phyloP scores from a whole-genome alignment of 768 basidiomycete species.

The Lactarius sanguifluus region DNA sequence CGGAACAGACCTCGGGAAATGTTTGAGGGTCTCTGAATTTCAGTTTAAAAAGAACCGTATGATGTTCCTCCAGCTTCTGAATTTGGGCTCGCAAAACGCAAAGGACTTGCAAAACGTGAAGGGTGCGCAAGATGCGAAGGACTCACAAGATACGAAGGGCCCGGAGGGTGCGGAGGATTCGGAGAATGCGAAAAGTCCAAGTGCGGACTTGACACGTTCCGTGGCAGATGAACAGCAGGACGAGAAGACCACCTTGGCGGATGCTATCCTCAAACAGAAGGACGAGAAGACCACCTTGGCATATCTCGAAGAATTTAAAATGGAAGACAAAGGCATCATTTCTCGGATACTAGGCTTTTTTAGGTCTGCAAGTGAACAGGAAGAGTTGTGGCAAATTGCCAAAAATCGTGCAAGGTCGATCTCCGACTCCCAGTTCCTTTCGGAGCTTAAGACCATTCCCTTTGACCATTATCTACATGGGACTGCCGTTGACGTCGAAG shows the following conservation, averaged over 20 bases:
- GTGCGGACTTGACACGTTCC: not conserved
- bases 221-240: not conserved
- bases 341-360: not conserved
- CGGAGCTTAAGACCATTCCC: not conserved
- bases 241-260: not conserved
- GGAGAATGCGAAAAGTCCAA: not conserved
- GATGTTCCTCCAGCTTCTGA: slow-evolving; percentile 1
- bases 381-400: slow-evolving; percentile 9
- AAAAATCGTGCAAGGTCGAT: not conserved
- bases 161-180: not conserved
- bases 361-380: not conserved
- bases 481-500: not conserved
- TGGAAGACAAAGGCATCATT: not conserved
- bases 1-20: not conserved
- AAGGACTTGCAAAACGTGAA: not conserved
- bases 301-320: not conserved
- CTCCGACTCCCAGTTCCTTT: slow-evolving; percentile 22
- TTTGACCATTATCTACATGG: not conserved
- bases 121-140: too few relatives aligned
- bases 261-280: not conserved
- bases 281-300: not conserved
- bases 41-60: slow-evolving; percentile 11
- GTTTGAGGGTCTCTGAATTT: not conserved
- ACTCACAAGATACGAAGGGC: too few relatives aligned
- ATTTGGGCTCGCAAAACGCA: not conserved